Evolutionary conservation across 495 filamentous ascomycete species (phyloP).

Genomic region (Penicillium malachiteum): DNA sequence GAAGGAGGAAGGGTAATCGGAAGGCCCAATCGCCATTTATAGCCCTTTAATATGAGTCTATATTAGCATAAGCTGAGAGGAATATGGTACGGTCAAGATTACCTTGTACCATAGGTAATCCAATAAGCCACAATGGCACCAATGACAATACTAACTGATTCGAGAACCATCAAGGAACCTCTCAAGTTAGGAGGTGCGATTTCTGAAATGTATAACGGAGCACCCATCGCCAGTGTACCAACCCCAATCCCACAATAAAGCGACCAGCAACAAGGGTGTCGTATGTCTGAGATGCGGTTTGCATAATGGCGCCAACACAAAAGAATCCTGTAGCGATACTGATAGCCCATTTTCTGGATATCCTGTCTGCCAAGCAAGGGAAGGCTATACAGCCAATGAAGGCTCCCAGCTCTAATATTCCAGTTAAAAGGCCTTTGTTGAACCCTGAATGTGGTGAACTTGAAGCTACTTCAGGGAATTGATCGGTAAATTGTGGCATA

Average conservation of each 20-base stretch:
- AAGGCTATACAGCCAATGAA: slow-evolving; percentile 16
- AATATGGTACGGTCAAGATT: too few species aligned
- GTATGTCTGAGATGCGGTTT: slow-evolving; percentile 52
- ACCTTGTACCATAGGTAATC: not conserved
- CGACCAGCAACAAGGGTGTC: slow-evolving; percentile 65
- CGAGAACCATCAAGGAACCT: slow-evolving; percentile 68
- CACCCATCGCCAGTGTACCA: slow-evolving; percentile 68
- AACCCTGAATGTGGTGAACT: slow-evolving; percentile 45
- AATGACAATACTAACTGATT: slow-evolving; percentile 41
- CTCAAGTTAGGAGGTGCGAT: slow-evolving; percentile 70
- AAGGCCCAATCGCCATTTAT: not conserved
- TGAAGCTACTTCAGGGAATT: slow-evolving; percentile 42
- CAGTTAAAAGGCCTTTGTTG: slow-evolving; percentile 55
- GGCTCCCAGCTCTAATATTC: slow-evolving; percentile 58
- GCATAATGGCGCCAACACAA: slow-evolving; percentile 48
- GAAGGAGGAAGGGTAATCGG: not conserved
- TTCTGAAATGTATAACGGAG: slow-evolving; percentile 42
- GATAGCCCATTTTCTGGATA: slow-evolving; percentile 55
- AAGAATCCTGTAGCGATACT: slow-evolving; percentile 53
- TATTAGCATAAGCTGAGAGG: too few species aligned
- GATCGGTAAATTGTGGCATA: slow-evolving; percentile 52
- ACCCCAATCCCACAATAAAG: slow-evolving; percentile 67
- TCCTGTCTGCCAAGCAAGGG: slow-evolving; percentile 42
- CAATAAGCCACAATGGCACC: not conserved
- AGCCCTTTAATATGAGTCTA: not conserved